Evolutionary conservation across 1,284 basidiomycete genomes (phyloP).

Genomic region (Moesziomyces parantarcticus): DNA sequence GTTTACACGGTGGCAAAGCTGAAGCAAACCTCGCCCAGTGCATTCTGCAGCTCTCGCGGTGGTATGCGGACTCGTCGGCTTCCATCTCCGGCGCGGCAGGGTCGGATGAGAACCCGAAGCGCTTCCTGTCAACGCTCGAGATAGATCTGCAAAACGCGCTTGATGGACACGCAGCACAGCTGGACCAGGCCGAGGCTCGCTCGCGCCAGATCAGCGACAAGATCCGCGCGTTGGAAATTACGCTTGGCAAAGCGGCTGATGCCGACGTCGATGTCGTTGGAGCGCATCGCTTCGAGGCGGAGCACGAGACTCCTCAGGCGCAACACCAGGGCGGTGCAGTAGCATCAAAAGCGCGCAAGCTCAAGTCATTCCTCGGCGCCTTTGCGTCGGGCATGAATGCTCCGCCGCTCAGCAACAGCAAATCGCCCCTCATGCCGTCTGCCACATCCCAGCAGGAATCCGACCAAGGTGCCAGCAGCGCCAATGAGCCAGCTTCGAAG

Average conservation of each 20-base stretch:
- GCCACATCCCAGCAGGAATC: conserved; percentile 8
- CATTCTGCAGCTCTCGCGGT: conserved; percentile 36
- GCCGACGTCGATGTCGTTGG: conserved; percentile 13
- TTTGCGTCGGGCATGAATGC: conserved; percentile 26
- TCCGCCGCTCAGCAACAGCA: conserved; percentile 18
- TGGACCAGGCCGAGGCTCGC: conserved; percentile 12
- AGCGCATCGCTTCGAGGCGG: conserved; percentile 14
- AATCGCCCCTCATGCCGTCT: background rate
- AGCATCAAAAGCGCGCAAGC: conserved; percentile 29
- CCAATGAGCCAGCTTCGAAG: conserved; percentile 1
- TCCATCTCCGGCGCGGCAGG: conserved; percentile 9
- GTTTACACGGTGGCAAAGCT: conserved; percentile 50
- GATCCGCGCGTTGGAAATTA: conserved; percentile 16
- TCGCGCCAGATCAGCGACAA: conserved; percentile 18
- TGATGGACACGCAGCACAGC: conserved; percentile 7
- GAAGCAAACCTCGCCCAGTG: conserved; percentile 42
- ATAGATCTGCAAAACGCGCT: conserved; percentile 11
- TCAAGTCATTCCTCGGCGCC: conserved; percentile 37
- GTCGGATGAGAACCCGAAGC: conserved; percentile 1
- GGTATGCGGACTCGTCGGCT: conserved; percentile 21
- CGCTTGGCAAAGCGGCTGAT: conserved; percentile 15
- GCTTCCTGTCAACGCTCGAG: conserved; percentile 6
- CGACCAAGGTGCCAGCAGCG: background rate
- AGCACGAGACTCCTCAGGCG: conserved; percentile 5
- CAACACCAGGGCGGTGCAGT: conserved; percentile 8